Evolutionary conservation across 371 early-diverging fungal genomes (phyloP), one percentile per base, ranked within the genome.

Genomic region (Blakeslea trispora): DNA sequence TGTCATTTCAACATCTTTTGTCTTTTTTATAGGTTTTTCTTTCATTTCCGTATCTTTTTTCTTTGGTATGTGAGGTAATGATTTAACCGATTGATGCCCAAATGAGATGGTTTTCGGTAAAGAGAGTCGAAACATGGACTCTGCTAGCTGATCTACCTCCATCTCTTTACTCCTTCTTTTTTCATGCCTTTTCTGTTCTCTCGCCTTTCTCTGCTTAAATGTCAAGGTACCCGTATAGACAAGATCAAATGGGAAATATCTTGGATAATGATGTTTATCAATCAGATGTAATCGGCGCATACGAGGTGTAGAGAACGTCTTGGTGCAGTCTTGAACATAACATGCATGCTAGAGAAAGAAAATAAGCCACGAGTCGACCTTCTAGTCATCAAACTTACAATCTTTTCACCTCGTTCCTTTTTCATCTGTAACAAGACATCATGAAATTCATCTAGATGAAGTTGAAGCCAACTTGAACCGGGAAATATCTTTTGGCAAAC

Each of bases 271-370:
- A 50, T 91, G 92, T 47, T 81, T 78, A 21, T 85, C 81, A 46
- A 87, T 79, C 49, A 90, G 58, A 68, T 91, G 92, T 22, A 76
- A 56, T 50, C 75, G 58, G 37, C 92, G 77, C 63, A 70, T 77
- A 41, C 74, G 66, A 5, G 84, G 78, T 1, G 74, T 71, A 5
- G 72, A 66, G 50, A 81, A 85, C 3, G 66, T 46, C 22, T 75
- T 68, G 5, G 59, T 45, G 66, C 91, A 91, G 1, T 63, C 77
- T 40, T 86, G 83, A 3, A 91, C 89, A 61, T 76, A 90, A 61
- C 92, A 91, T 46, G 75, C 79, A 59, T 86, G 85, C 88, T 88
- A 73, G n/a, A n/a, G n/a, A n/a, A n/a, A n/a, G n/a, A n/a, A n/a
- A n/a, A n/a, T n/a, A n/a, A n/a, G n/a, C n/a, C n/a, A n/a, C n/a